Evolutionary conservation across 306 rosid genomes (phyloP).

Genomic region (Prunus campanulata): DNA sequence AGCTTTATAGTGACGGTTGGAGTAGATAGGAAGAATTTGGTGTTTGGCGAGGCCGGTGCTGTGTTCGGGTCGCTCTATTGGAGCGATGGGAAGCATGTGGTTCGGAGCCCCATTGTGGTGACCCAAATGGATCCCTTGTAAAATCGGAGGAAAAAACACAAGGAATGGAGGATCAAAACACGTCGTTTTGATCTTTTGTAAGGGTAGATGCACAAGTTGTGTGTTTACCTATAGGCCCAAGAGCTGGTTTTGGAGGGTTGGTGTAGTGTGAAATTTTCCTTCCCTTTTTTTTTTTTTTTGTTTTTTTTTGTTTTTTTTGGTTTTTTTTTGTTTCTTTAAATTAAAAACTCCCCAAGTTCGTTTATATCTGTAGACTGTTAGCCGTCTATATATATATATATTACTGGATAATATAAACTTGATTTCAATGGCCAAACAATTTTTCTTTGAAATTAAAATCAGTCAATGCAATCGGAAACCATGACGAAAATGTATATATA

Average conservation of each 20-base stretch:
- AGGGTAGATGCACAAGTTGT: not conserved
- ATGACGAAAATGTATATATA: too few relatives aligned
- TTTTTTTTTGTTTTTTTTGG: too few relatives aligned
- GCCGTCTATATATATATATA: not conserved
- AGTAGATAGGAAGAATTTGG: conserved; percentile 43
- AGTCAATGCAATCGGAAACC: not conserved
- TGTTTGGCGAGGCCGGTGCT: conserved; percentile 62
- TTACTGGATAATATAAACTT: not conserved
- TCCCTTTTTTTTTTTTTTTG: not conserved
- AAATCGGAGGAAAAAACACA: not conserved
- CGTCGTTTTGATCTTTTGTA: conserved; percentile 39
- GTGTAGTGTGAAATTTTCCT: not conserved
- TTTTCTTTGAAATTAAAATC: not conserved
- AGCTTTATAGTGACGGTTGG: conserved; percentile 59
- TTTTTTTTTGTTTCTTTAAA: not conserved
- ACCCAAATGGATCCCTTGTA: conserved; percentile 64
- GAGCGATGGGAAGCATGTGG: conserved; percentile 79
- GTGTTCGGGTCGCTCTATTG: conserved; percentile 76
- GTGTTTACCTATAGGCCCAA: not conserved
- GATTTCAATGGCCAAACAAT: not conserved
- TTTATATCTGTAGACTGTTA: conserved; percentile 3
- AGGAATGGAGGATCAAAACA: conserved; percentile 13
- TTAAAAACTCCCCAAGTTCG: not conserved
- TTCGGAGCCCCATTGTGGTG: conserved; percentile 83
- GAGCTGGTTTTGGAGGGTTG: not conserved